A percentile compares a stretch with the other conserved stretches of the same genome.
Conservation (phyloP, 2,329 filamentous ascomycete genomes). For the Pseudogymnoascus sp. region DNA sequence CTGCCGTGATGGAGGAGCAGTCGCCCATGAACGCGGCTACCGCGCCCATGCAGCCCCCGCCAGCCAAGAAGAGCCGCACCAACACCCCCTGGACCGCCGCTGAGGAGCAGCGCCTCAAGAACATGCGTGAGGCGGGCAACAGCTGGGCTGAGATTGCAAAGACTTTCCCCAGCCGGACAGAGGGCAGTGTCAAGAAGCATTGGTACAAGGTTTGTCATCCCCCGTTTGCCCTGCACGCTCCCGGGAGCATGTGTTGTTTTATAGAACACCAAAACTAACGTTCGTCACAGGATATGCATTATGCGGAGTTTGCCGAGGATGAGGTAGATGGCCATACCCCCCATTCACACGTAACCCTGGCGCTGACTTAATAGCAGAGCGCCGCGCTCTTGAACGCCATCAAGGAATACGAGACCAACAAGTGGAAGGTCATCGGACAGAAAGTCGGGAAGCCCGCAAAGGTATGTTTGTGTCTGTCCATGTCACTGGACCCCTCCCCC, state of each 20-base stretch:
- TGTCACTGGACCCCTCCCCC: not conserved
- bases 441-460: slow-evolving; percentile 98
- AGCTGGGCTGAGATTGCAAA: slow-evolving; percentile 99
- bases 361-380: slow-evolving; percentile 23
- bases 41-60: slow-evolving; percentile 44
- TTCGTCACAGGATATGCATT: slow-evolving; percentile 84
- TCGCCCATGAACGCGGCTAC: not conserved
- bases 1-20: not conserved
- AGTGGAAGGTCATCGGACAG: slow-evolving; percentile 95
- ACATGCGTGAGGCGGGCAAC: slow-evolving; percentile 85
- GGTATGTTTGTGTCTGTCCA: slow-evolving; percentile 40
- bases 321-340: slow-evolving; percentile 53
- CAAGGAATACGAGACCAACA: slow-evolving; percentile 97
- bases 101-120: slow-evolving; percentile 86
- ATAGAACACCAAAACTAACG: slow-evolving; percentile 13
- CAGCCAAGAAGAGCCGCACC: slow-evolving; percentile 92
- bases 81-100: slow-evolving; percentile 97
- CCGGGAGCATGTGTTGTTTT: not conserved
- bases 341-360: slow-evolving; percentile 19
- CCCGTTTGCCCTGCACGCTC: not conserved
- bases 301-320: slow-evolving; percentile 95
- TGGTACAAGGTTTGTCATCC: slow-evolving; percentile 78
- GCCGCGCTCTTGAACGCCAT: slow-evolving; percentile 78
- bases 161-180: slow-evolving; percentile 88
- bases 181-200: slow-evolving; percentile 98